phyloP scores from a whole-genome alignment of 208 protist genomes.

The Leishmania mexicana region DNA sequence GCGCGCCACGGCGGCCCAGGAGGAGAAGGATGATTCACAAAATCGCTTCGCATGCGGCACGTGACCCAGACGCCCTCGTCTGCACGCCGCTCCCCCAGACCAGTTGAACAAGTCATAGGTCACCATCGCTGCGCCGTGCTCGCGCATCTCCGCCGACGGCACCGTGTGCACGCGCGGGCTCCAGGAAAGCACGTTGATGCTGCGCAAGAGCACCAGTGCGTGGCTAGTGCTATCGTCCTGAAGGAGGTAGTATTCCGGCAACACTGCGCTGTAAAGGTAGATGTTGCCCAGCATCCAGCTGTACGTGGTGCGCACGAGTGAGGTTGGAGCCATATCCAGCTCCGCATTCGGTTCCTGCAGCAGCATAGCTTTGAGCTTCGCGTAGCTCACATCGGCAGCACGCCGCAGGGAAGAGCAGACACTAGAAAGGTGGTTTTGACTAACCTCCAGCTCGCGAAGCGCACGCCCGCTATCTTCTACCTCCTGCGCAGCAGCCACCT shows the following conservation, averaged over 20 bases:
- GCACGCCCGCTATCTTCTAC: conserved; percentile 10
- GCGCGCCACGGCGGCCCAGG: conserved; percentile 13
- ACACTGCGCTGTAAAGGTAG: conserved; percentile 44
- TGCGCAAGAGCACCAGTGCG: conserved; percentile 43
- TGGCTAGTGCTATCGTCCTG: conserved; percentile 44
- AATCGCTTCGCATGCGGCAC: conserved; percentile 34
- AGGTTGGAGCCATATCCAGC: conserved; percentile 28
- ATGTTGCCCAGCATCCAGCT: conserved; percentile 35
- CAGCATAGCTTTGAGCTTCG: conserved; percentile 41
- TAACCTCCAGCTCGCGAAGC: conserved; percentile 14
- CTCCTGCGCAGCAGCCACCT: conserved; percentile 27
- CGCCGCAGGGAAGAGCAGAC: conserved; percentile 7
- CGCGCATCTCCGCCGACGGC: not conserved
- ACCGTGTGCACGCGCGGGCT: conserved; percentile 21
- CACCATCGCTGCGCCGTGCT: not conserved
- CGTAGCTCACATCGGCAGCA: conserved; percentile 41
- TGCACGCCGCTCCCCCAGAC: conserved; percentile 33
- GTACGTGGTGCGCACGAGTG: conserved; percentile 34
- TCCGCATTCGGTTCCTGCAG: conserved; percentile 21
- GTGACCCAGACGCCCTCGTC: conserved; percentile 8
- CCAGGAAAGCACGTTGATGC: conserved; percentile 56
- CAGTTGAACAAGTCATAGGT: conserved; percentile 53
- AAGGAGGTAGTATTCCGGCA: conserved; percentile 78
- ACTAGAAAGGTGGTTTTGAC: not conserved
- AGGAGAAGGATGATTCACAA: conserved; percentile 58